A percentile compares a stretch with the other conserved stretches of the same genome.
Evolutionary conservation across 2,329 filamentous ascomycete genomes (phyloP).

Genomic region (Aureobasidium mangrovei): DNA sequence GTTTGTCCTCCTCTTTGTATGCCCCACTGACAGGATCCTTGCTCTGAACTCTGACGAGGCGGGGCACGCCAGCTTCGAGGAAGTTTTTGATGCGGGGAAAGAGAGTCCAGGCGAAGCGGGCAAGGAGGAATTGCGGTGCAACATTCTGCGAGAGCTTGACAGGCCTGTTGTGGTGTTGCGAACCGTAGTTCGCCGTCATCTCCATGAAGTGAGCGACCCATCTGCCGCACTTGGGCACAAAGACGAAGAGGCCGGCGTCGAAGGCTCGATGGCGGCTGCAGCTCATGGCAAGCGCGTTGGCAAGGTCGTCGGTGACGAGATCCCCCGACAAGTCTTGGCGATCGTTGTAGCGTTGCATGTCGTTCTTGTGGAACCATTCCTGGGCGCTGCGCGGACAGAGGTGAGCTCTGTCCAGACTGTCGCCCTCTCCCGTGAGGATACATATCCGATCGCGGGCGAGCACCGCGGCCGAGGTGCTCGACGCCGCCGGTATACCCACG

Average conservation of each 20-base stretch:
- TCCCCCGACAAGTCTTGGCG: slow-evolving; percentile 3
- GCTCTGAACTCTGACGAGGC: too few species aligned
- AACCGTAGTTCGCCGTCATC: slow-evolving; percentile 6
- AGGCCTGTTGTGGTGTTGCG: slow-evolving; percentile 11
- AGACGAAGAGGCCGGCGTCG: slow-evolving; percentile 11
- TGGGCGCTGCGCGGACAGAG: slow-evolving; percentile 16
- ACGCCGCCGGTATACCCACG: slow-evolving; percentile 4
- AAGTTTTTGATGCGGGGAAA: slow-evolving; percentile 13
- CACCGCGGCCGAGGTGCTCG: slow-evolving; percentile 8
- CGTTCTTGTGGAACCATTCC: slow-evolving; percentile 15
- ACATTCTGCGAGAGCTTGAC: slow-evolving; percentile 3
- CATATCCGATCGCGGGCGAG: slow-evolving; percentile 13
- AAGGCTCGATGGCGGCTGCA: slow-evolving; percentile 16
- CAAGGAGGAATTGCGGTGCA: slow-evolving; percentile 1
- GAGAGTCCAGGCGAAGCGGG: slow-evolving; percentile 15
- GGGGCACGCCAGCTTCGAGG: slow-evolving; percentile 4
- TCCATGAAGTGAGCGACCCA: slow-evolving; percentile 14
- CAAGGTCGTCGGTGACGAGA: slow-evolving; percentile 7
- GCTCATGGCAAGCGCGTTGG: slow-evolving; percentile 15
- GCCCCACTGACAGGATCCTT: too few species aligned
- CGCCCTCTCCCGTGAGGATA: slow-evolving; percentile 3
- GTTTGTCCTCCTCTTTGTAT: too few species aligned
- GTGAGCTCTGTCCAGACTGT: slow-evolving; percentile 16
- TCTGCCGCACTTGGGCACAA: slow-evolving; percentile 10
- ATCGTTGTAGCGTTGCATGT: slow-evolving; percentile 14